phyloP scores from a whole-genome alignment of 148 eudicot genomes.

The Fagopyrum tataricum region DNA sequence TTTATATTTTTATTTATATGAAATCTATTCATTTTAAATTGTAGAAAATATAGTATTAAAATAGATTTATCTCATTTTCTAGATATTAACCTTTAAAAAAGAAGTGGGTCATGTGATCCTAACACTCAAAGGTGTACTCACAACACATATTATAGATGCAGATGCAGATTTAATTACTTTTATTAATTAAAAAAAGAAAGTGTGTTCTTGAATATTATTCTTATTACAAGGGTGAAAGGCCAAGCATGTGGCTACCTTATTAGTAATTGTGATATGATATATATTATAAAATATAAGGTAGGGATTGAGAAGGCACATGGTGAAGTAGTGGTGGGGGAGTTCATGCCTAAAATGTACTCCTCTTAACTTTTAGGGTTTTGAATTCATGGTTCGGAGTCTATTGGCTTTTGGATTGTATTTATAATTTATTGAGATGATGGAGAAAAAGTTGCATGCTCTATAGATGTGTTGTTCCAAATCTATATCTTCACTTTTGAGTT shows the following conservation, averaged over 20 bases:
- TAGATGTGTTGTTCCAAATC: neutral
- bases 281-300: neutral
- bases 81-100: too few relatives aligned
- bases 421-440: neutral
- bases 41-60: too few relatives aligned
- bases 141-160: too few relatives aligned
- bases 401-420: neutral
- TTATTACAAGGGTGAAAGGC: neutral
- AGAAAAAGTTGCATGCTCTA: neutral
- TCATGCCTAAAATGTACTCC: neutral
- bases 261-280: neutral
- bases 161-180: too few relatives aligned
- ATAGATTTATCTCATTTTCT: too few relatives aligned
- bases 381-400: neutral
- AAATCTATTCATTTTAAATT: too few relatives aligned
- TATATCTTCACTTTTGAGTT: neutral
- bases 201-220: too few relatives aligned
- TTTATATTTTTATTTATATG: too few relatives aligned
- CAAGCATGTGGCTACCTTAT: slow-evolving; percentile 2
- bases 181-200: too few relatives aligned
- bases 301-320: neutral
- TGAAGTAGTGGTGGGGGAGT: neutral
- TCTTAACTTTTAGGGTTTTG: neutral
- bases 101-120: too few relatives aligned
- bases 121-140: too few relatives aligned